Evolutionary conservation across 1,284 basidiomycete genomes (phyloP).

Genomic region (Athelia sp.): DNA sequence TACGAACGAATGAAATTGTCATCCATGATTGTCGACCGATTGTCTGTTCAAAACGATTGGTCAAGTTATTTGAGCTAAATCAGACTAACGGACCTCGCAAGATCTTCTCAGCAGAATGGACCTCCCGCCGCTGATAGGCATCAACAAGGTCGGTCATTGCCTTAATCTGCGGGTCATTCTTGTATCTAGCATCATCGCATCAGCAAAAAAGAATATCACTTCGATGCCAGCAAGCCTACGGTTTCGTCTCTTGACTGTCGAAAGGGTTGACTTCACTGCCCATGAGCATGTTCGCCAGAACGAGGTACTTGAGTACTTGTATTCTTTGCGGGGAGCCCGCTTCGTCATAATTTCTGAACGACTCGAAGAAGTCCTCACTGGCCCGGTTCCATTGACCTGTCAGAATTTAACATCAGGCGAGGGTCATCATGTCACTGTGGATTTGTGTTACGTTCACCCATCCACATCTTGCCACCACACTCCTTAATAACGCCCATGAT

Average conservation of each 20-base stretch:
- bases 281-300: slow-evolving; percentile 97
- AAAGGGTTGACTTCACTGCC: slow-evolving; percentile 99
- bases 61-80: background rate
- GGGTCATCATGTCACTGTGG: background rate
- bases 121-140: slow-evolving; percentile 94
- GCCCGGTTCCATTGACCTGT: slow-evolving; percentile 94
- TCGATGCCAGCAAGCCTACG: slow-evolving; percentile 42
- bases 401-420: slow-evolving; percentile 2
- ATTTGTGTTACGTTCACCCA: slow-evolving; percentile 84
- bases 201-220: background rate
- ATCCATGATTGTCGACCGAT: slow-evolving; percentile 91
- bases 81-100: slow-evolving; percentile 57
- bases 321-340: slow-evolving; percentile 95
- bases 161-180: slow-evolving; percentile 92
- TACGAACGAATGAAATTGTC: slow-evolving; percentile 91
- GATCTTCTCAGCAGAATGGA: slow-evolving; percentile 95
- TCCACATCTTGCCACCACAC: slow-evolving; percentile 99
- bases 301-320: slow-evolving; percentile 97
- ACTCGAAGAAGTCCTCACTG: slow-evolving; percentile 97
- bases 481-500: slow-evolving; percentile 99
- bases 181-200: slow-evolving; percentile 59
- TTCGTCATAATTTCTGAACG: slow-evolving; percentile 98
- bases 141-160: slow-evolving; percentile 98
- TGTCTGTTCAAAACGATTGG: slow-evolving; percentile 53
- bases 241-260: slow-evolving; percentile 99